Evolutionary conservation across 768 basidiomycete species (phyloP).

Genomic region (Lentinula guzmanii): DNA sequence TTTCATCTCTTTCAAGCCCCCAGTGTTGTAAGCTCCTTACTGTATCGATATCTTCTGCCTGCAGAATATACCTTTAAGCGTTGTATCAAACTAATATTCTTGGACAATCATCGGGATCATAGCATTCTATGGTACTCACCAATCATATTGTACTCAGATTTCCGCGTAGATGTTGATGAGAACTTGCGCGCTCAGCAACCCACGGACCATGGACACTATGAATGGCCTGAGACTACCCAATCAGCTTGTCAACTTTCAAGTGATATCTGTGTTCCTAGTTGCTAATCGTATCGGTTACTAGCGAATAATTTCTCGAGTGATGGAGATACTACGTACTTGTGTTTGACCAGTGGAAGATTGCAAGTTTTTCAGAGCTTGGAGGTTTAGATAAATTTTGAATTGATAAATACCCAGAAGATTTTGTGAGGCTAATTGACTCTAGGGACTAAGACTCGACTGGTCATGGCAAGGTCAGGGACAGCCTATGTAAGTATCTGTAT

Average conservation of each 20-base stretch:
- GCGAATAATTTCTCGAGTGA: background rate
- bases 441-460: background rate
- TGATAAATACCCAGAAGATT: too few relatives aligned
- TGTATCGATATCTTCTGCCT: background rate
- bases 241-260: background rate
- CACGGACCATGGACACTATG: background rate
- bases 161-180: background rate
- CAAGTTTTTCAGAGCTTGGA: too few relatives aligned
- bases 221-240: background rate
- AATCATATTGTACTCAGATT: too few relatives aligned
- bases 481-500: background rate
- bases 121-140: too few relatives aligned
- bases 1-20: background rate
- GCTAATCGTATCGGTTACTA: background rate
- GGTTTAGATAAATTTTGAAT: too few relatives aligned
- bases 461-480: background rate
- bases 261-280: background rate
- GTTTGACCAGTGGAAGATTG: too few relatives aligned
- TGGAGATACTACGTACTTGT: background rate
- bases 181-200: too few relatives aligned
- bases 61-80: background rate
- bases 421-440: too few relatives aligned
- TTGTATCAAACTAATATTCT: background rate
- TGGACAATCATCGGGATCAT: background rate
- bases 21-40: background rate